A percentile compares a stretch with the other conserved stretches of the same genome.
These are phyloP conservation scores for Naematelia aurantialba DNA, from an alignment of 768 basidiomycete genomes.

Conservation along the genomic window DNA sequence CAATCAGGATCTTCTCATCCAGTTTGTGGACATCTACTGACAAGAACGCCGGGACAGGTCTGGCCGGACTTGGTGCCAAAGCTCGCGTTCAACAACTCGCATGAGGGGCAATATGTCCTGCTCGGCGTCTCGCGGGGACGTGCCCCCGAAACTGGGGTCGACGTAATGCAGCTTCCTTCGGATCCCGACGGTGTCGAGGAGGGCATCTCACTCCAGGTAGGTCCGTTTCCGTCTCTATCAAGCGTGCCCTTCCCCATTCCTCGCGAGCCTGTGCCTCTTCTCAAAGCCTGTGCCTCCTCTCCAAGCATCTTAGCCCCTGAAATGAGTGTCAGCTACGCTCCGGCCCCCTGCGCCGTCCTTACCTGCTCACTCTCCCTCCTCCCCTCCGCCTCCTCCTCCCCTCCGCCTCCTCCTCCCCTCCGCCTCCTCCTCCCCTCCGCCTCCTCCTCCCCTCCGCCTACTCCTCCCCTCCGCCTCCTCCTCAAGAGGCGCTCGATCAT, in stretches of 20 bases:
- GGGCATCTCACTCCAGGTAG: neutral
- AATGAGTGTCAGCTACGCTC: no score
- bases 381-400: neutral
- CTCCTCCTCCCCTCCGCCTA: neutral
- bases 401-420: neutral
- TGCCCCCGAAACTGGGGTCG: conserved; percentile 30
- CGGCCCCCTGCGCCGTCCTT: no score
- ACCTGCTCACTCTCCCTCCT: no score
- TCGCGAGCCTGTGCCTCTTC: neutral
- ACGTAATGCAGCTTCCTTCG: conserved; percentile 26
- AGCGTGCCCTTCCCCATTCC: neutral
- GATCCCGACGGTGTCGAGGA: conserved; percentile 24
- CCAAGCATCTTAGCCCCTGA: no score
- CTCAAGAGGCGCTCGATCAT: no score
- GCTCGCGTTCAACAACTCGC: conserved; percentile 38
- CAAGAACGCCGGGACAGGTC: neutral
- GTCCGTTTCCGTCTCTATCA: neutral
- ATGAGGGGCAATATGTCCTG: conserved; percentile 32
- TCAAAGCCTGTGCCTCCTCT: neutral
- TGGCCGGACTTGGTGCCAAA: neutral
- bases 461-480: neutral
- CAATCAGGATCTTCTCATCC: neutral
- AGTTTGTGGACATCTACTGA: neutral
- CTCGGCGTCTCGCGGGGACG: conserved; percentile 10
- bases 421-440: neutral